Percentiles rank a stretch among this genome's conserved stretches.
Conservation (phyloP, 495 filamentous ascomycete genomes). For the Ramalina intermedia region DNA sequence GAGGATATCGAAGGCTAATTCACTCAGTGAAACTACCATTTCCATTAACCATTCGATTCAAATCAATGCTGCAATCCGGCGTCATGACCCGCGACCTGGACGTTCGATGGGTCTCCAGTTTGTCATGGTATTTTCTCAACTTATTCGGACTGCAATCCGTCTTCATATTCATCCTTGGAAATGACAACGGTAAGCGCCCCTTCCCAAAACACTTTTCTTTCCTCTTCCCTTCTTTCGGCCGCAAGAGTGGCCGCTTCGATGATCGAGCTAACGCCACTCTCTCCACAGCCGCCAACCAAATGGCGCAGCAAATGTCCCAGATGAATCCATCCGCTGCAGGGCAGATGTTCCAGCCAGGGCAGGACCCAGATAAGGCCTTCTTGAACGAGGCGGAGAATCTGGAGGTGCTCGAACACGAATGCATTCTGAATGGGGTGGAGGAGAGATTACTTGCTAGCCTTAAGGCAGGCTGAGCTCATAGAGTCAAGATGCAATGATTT, state of each 20-base stretch:
- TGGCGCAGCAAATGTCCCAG: conserved; percentile 82
- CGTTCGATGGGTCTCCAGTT: conserved; percentile 91
- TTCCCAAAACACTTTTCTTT: not conserved
- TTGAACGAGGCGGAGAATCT: conserved; percentile 83
- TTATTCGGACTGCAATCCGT: conserved; percentile 92
- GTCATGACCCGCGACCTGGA: conserved; percentile 92
- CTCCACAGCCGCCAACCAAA: conserved; percentile 73
- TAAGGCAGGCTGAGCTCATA: not conserved
- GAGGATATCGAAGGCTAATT: not conserved
- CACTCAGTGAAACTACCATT: conserved; percentile 88
- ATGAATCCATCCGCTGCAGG: conserved; percentile 54
- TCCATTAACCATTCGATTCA: conserved; percentile 94
- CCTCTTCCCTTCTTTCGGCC: not conserved
- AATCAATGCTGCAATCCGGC: conserved; percentile 95
- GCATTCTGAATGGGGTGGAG: conserved; percentile 75
- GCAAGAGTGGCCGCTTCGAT: conserved; percentile 1
- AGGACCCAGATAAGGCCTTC: conserved; percentile 91
- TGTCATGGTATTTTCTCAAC: conserved; percentile 97
- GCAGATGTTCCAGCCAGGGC: conserved; percentile 81
- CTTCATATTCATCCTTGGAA: conserved; percentile 93
- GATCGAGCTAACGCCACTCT: conserved; percentile 5
- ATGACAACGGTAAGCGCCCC: conserved; percentile 66
- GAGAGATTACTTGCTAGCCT: conserved; percentile 47
- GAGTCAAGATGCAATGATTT: too few relatives aligned
- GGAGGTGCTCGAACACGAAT: conserved; percentile 86